A percentile compares a stretch with the other conserved stretches of the same genome.
Conservation (phyloP, 352 stramenopile species). For the Phytophthora sojae region DNA sequence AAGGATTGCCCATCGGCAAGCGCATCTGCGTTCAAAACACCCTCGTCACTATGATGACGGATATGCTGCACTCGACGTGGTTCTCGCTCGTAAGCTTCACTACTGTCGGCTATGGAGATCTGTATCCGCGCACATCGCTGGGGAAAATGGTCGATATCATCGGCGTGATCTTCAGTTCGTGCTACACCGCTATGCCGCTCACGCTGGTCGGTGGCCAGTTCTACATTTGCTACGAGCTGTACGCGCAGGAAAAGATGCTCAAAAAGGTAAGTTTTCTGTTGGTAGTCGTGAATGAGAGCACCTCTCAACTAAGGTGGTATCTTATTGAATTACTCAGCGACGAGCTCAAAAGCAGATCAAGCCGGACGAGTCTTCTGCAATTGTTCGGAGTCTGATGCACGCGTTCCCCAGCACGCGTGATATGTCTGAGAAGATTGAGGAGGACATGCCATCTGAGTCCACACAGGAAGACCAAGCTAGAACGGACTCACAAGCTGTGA, state of each 20-base stretch:
- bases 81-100: slow-evolving; percentile 61
- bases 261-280: slow-evolving; percentile 23
- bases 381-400: slow-evolving; percentile 10
- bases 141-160: slow-evolving; percentile 57
- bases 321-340: slow-evolving; percentile 1
- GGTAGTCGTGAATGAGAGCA: background rate
- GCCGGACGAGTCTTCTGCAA: background rate
- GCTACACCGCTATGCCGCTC: slow-evolving; percentile 70
- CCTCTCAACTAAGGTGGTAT: background rate
- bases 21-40: slow-evolving; percentile 55
- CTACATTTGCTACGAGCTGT: slow-evolving; percentile 65
- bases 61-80: slow-evolving; percentile 62
- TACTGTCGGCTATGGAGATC: slow-evolving; percentile 60
- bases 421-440: background rate
- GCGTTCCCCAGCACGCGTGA: slow-evolving; percentile 13
- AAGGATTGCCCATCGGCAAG: slow-evolving; percentile 38
- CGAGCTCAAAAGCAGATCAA: slow-evolving; percentile 18
- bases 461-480: background rate
- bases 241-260: slow-evolving; percentile 44
- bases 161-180: slow-evolving; percentile 58
- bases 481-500: background rate
- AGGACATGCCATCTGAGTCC: background rate
- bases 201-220: slow-evolving; percentile 66
- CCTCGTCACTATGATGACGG: slow-evolving; percentile 34
- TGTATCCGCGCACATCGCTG: slow-evolving; percentile 49